Conservation (phyloP, 2,329 filamentous ascomycete genomes). For the Alternaria tenuissima region DNA sequence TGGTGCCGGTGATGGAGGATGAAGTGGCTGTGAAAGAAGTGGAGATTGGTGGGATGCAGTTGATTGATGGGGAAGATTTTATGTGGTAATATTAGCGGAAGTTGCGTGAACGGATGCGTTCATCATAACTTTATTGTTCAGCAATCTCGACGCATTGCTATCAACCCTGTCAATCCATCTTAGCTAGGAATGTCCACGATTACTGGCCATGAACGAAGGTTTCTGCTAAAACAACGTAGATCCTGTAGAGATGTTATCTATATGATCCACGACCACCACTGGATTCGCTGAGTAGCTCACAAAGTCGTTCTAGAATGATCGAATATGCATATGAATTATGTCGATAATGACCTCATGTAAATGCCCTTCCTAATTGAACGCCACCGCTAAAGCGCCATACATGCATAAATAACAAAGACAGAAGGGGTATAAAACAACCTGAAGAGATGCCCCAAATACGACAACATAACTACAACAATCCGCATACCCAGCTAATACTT, state of each 20-base stretch:
- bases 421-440: background rate
- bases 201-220: too few relatives aligned
- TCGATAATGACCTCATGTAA: background rate
- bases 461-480: background rate
- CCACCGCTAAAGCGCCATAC: background rate
- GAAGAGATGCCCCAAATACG: background rate
- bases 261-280: background rate
- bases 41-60: background rate
- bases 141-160: too few relatives aligned
- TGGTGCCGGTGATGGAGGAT: constrained; percentile 28
- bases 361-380: background rate
- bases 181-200: too few relatives aligned
- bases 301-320: background rate
- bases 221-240: too few relatives aligned
- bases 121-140: background rate
- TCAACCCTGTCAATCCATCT: too few relatives aligned
- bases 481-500: constrained; percentile 20
- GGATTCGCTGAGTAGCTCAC: background rate
- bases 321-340: background rate
- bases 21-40: background rate
- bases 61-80: background rate
- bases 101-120: background rate
- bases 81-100: background rate
- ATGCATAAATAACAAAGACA: background rate
- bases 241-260: background rate